phyloP scores from a whole-genome alignment of 2,329 filamentous ascomycete genomes.

The Calonectria naviculata region DNA sequence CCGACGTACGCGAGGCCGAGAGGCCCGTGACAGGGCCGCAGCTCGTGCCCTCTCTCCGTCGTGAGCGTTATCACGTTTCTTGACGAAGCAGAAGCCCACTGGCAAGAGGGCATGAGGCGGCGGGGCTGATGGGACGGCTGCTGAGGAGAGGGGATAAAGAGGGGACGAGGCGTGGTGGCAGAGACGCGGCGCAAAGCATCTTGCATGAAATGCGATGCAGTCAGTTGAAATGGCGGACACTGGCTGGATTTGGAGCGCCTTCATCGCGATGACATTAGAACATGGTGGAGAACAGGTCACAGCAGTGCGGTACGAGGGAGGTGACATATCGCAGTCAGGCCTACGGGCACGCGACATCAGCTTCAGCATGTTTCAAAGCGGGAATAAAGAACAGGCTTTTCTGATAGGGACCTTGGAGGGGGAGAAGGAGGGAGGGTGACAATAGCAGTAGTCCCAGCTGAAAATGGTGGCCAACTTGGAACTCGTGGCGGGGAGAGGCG shows the following conservation, averaged over 20 bases:
- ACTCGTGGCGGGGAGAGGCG: neutral
- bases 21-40: neutral
- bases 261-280: neutral
- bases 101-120: constrained; percentile 21
- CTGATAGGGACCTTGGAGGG: neutral
- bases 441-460: neutral
- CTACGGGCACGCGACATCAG: constrained; percentile 1
- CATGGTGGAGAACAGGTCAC: neutral
- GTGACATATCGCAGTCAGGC: neutral
- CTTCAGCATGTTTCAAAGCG: neutral
- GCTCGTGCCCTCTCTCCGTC: neutral
- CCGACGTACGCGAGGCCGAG: neutral
- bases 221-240: neutral
- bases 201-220: neutral
- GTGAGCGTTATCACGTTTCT: constrained; percentile 13
- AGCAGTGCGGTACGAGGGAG: neutral
- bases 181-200: constrained; percentile 10
- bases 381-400: neutral
- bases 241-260: neutral
- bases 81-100: constrained; percentile 19
- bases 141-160: constrained; percentile 22
- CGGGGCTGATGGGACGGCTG: constrained; percentile 23
- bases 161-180: constrained; percentile 29
- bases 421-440: neutral
- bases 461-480: neutral